A percentile compares a stretch with the other conserved stretches of the same genome.
Evolutionary conservation across 495 filamentous ascomycete genomes (phyloP).

Genomic region (Cercophora scortea): DNA sequence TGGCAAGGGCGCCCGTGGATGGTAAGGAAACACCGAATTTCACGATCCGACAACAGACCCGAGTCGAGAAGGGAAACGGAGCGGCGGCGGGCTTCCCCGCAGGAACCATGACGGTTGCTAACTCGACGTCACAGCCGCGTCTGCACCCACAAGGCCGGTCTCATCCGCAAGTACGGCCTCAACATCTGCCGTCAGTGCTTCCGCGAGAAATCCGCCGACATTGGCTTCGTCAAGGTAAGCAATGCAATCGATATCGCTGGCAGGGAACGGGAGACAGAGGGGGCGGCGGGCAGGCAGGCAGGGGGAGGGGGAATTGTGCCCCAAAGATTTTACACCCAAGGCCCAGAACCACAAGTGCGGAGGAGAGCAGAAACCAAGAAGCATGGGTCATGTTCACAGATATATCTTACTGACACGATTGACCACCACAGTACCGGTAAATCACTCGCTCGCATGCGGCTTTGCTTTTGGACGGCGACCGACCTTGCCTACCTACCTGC

Average conservation of each 20-base stretch:
- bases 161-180: conserved; percentile 98
- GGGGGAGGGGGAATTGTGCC: neutral
- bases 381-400: too few relatives aligned
- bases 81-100: neutral
- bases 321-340: too few relatives aligned
- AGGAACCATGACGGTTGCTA: conserved; percentile 4
- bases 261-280: too few relatives aligned
- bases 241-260: neutral
- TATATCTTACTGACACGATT: neutral
- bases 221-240: conserved; percentile 93
- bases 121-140: conserved; percentile 61
- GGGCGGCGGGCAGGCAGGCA: neutral
- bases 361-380: too few relatives aligned
- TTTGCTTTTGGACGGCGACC: too few relatives aligned
- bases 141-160: conserved; percentile 89
- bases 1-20: conserved; percentile 87
- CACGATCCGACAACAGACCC: too few relatives aligned
- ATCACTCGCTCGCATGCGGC: neutral
- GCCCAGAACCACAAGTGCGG: too few relatives aligned
- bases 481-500: too few relatives aligned
- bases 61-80: conserved; percentile 1
- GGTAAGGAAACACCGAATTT: conserved; percentile 47
- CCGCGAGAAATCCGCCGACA: conserved; percentile 90
- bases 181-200: conserved; percentile 99
- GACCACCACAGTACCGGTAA: neutral